phyloP scores from a whole-genome alignment of 225 moss, liverwort and hornwort genomes.

The Climacium dendroides region DNA sequence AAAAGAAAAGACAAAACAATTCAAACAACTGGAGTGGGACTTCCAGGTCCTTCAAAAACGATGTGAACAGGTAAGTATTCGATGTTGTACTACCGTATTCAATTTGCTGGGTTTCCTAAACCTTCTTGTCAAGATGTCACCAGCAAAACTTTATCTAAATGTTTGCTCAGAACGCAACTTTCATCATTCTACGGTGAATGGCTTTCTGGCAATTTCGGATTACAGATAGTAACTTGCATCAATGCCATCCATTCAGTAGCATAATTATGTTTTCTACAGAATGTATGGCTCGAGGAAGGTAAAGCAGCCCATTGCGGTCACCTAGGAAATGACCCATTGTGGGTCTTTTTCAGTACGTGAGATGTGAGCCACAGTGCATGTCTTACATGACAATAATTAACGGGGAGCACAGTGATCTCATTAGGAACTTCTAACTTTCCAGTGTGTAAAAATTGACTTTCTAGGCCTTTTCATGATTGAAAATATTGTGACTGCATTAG shows the following conservation, averaged over 20 bases:
- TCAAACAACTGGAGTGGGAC: constrained; percentile 67
- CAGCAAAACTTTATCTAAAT: background rate
- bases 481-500: too few relatives aligned
- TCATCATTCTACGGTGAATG: background rate
- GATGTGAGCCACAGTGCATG: too few relatives aligned
- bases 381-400: too few relatives aligned
- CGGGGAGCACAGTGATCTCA: too few relatives aligned
- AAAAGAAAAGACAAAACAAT: constrained; percentile 40
- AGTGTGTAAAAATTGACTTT: too few relatives aligned
- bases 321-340: too few relatives aligned
- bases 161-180: background rate
- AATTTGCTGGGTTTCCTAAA: background rate
- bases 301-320: too few relatives aligned
- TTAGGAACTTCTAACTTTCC: too few relatives aligned
- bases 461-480: too few relatives aligned
- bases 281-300: too few relatives aligned
- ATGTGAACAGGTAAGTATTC: constrained; percentile 23
- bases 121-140: background rate
- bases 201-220: background rate
- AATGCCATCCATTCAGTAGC: background rate
- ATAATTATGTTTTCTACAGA: background rate
- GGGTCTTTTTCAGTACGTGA: too few relatives aligned
- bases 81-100: background rate
- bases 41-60: constrained; percentile 52
- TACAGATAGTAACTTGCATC: background rate